Percentiles rank a stretch among this genome's conserved stretches.
phyloP scores from a whole-genome alignment of 352 stramenopile species.

The Thalassiosira pacifica region DNA sequence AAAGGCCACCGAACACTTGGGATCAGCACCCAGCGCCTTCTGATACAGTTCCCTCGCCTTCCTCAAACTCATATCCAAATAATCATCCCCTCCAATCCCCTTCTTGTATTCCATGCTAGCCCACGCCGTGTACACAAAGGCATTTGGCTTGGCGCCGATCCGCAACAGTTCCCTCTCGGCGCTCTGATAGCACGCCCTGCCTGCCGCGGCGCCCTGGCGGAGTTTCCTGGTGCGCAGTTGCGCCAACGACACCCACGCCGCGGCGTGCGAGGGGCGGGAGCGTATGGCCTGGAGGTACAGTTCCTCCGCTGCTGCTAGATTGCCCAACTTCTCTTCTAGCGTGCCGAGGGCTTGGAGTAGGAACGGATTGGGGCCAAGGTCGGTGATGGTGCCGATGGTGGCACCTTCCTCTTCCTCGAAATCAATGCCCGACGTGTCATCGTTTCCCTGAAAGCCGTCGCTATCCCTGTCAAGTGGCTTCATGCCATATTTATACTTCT shows the following conservation, averaged over 20 bases:
- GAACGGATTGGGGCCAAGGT: slow-evolving; percentile 83
- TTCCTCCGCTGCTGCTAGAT: slow-evolving; percentile 77
- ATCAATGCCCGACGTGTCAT: slow-evolving; percentile 3
- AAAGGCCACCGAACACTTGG: slow-evolving; percentile 78
- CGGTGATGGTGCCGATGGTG: slow-evolving; percentile 61
- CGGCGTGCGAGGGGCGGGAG: slow-evolving; percentile 80
- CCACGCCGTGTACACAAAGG: slow-evolving; percentile 86
- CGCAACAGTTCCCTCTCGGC: slow-evolving; percentile 78
- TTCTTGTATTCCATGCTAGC: slow-evolving; percentile 85
- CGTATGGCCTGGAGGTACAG: slow-evolving; percentile 79
- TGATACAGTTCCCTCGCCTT: slow-evolving; percentile 75
- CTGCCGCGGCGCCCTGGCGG: slow-evolving; percentile 69
- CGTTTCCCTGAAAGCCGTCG: background rate
- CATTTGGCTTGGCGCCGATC: slow-evolving; percentile 68
- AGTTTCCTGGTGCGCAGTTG: slow-evolving; percentile 85
- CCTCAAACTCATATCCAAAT: slow-evolving; percentile 11
- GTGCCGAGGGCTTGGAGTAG: slow-evolving; percentile 82
- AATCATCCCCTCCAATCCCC: slow-evolving; percentile 19
- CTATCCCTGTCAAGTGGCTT: background rate
- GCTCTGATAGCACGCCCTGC: slow-evolving; percentile 79
- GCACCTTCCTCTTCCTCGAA: slow-evolving; percentile 33
- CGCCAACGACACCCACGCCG: slow-evolving; percentile 81
- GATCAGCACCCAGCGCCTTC: slow-evolving; percentile 79
- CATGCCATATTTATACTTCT: background rate
- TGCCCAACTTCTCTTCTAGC: slow-evolving; percentile 83